Conservation (phyloP, 768 basidiomycete genomes). For the Dioszegia crocea region DNA sequence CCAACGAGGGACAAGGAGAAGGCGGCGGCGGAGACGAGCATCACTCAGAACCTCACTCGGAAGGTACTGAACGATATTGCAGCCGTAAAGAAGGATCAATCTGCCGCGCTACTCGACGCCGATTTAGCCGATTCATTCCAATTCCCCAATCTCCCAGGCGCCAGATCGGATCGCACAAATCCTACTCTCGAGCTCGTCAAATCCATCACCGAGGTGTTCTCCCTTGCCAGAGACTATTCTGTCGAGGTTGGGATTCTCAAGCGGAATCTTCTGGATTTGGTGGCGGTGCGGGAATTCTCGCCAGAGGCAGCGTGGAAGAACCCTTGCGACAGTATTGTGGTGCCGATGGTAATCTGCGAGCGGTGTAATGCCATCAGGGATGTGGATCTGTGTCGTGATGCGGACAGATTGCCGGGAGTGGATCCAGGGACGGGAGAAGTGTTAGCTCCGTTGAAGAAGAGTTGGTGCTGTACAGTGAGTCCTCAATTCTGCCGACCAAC, state of each 20-base stretch:
- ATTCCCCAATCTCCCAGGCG: constrained; percentile 85
- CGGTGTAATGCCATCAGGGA: constrained; percentile 80
- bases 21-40: constrained; percentile 68
- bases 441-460: constrained; percentile 51
- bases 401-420: constrained; percentile 63
- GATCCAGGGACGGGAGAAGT: constrained; percentile 37
- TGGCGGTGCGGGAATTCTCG: constrained; percentile 81
- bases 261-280: constrained; percentile 80
- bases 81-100: constrained; percentile 58
- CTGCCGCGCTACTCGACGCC: constrained; percentile 54
- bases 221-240: constrained; percentile 70
- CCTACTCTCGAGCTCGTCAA: constrained; percentile 87
- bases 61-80: constrained; percentile 66
- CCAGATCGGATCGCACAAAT: constrained; percentile 70
- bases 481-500: too few species aligned
- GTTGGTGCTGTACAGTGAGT: constrained; percentile 50
- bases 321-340: constrained; percentile 80
- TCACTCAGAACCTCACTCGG: constrained; percentile 73
- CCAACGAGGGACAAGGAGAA: constrained; percentile 65
- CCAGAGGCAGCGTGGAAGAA: constrained; percentile 80
- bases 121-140: constrained; percentile 55
- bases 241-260: constrained; percentile 85
- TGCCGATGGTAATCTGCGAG: constrained; percentile 81
- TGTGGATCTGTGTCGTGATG: constrained; percentile 93
- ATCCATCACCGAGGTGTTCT: constrained; percentile 73